A percentile compares a stretch with the other conserved stretches of the same genome.
These are phyloP conservation scores for Otatea glauca DNA, from an alignment of 176 grass and related monocot genomes.

Conservation along the genomic window DNA sequence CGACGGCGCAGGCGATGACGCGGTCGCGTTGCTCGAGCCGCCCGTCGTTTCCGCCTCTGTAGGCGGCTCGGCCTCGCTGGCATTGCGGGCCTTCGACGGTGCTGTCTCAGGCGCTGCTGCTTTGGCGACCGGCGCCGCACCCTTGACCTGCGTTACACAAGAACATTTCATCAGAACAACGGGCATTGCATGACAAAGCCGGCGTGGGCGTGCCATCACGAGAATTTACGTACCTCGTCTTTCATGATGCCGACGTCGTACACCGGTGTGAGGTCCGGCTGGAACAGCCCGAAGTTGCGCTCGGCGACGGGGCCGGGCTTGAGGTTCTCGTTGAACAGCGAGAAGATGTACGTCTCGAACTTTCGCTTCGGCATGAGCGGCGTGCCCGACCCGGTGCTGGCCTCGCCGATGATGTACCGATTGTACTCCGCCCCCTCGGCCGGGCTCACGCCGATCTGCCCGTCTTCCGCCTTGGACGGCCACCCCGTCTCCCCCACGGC, in stretches of 20 bases:
- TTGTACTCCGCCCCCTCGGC: conserved; percentile 68
- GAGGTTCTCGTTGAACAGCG: conserved; percentile 84
- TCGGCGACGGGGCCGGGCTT: conserved; percentile 91
- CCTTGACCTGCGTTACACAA: conserved; percentile 13
- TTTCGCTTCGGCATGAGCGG: conserved; percentile 77
- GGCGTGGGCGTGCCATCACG: neutral
- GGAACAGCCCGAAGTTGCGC: conserved; percentile 78
- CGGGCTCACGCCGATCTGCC: conserved; percentile 64
- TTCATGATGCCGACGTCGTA: conserved; percentile 85
- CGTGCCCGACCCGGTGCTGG: conserved; percentile 58
- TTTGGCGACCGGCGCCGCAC: neutral
- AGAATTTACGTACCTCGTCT: conserved; percentile 29
- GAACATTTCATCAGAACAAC: neutral
- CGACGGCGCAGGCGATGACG: neutral
- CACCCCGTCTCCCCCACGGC: conserved; percentile 84
- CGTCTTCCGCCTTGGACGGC: conserved; percentile 70
- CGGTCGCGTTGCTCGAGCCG: neutral
- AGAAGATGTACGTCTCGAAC: conserved; percentile 88
- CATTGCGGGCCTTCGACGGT: neutral
- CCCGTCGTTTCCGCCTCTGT: neutral
- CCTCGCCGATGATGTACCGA: conserved; percentile 58
- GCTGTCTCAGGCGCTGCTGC: neutral
- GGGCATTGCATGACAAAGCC: neutral
- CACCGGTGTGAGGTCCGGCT: conserved; percentile 64
- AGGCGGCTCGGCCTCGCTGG: conserved; percentile 6